Conservation (phyloP, 2,329 filamentous ascomycete genomes). For the Trichoderma sp. region DNA sequence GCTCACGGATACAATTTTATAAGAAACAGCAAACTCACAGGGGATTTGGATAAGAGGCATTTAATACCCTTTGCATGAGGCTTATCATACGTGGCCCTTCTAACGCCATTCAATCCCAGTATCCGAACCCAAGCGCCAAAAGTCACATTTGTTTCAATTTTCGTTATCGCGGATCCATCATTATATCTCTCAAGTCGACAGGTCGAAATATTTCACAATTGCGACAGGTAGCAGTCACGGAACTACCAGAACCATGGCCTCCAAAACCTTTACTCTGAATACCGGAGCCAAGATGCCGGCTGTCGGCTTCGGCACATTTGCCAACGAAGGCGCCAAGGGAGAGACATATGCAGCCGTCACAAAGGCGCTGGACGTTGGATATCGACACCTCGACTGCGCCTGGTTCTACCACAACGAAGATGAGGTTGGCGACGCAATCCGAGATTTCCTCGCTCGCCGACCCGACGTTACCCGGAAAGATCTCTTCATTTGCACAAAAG, state of each 20-base stretch:
- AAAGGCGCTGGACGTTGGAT: constrained; percentile 65
- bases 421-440: constrained; percentile 67
- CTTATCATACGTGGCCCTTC: background rate
- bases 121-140: background rate
- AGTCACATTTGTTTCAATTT: background rate
- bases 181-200: background rate
- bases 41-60: background rate
- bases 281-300: constrained; percentile 77
- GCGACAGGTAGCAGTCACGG: background rate
- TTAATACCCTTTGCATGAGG: background rate
- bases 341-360: constrained; percentile 58
- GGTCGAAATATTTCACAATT: background rate
- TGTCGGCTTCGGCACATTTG: constrained; percentile 77
- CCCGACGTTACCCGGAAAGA: constrained; percentile 65
- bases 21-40: background rate
- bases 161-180: background rate
- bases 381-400: constrained; percentile 76
- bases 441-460: constrained; percentile 36
- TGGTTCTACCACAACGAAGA: constrained; percentile 76
- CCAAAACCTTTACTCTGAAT: constrained; percentile 62
- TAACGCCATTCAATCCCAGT: background rate
- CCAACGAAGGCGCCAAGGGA: constrained; percentile 62
- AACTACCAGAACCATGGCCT: background rate
- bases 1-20: background rate
- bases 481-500: constrained; percentile 78